phyloP scores from a whole-genome alignment of 306 rosid species.

The Corylus heterophylla region DNA sequence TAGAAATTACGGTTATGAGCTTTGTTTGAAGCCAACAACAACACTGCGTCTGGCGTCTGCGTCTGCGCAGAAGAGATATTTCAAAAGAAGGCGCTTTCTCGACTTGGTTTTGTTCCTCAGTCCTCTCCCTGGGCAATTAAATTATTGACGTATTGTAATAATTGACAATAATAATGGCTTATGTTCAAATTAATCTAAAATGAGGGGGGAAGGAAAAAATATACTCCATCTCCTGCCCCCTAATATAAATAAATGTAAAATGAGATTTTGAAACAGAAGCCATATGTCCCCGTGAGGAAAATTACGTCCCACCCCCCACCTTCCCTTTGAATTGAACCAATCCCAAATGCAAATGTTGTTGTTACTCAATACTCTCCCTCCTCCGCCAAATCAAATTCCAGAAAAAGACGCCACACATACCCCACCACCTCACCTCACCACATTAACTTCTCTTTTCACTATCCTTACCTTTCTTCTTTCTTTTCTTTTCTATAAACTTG shows the following conservation, averaged over 20 bases:
- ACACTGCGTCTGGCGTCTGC: neutral
- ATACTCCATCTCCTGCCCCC: no score
- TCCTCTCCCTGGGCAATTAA: slow-evolving; percentile 26
- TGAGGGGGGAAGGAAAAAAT: slow-evolving; percentile 29
- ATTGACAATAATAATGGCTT: slow-evolving; percentile 13
- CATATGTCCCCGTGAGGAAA: slow-evolving; percentile 7
- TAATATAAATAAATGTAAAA: no score
- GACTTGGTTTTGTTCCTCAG: slow-evolving; percentile 22
- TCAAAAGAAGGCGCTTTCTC: slow-evolving; percentile 52
- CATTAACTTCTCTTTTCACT: slow-evolving; percentile 2
- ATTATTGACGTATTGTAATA: neutral
- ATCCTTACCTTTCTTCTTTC: no score
- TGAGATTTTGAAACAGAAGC: no score
- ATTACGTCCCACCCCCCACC: slow-evolving; percentile 10
- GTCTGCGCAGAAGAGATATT: no score
- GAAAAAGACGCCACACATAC: neutral
- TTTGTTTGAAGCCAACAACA: slow-evolving; percentile 19
- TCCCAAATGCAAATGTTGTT: no score
- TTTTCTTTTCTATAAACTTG: neutral
- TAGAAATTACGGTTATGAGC: slow-evolving; percentile 8
- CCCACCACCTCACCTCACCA: slow-evolving; percentile 9
- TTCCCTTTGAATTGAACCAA: no score
- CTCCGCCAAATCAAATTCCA: slow-evolving; percentile 24
- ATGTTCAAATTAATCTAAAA: slow-evolving; percentile 37
- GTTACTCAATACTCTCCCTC: slow-evolving; percentile 1